A percentile compares a stretch with the other conserved stretches of the same genome.
phyloP scores from a whole-genome alignment of 371 early-diverging fungal genomes.

The Actinomortierella wolfii region DNA sequence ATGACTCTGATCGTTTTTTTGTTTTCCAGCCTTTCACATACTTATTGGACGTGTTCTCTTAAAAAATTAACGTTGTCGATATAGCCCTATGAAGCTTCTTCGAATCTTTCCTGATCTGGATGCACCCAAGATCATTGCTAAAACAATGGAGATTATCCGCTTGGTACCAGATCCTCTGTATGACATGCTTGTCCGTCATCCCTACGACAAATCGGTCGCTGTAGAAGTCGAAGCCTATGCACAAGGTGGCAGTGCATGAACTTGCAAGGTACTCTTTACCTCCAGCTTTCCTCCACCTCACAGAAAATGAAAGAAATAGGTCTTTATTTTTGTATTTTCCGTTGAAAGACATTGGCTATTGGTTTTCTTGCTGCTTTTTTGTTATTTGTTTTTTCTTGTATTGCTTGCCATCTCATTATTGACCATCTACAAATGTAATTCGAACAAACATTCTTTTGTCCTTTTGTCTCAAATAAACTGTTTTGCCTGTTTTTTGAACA shows the following conservation, averaged over 20 bases:
- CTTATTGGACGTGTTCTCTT: neutral
- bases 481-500: conserved; percentile 3
- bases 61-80: neutral
- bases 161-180: conserved; percentile 71
- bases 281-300: no score
- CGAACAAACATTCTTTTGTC: no score
- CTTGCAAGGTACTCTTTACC: no score
- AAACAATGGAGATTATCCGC: conserved; percentile 65
- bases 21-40: neutral
- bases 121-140: conserved; percentile 68
- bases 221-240: conserved; percentile 18
- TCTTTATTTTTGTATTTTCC: no score
- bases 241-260: no score
- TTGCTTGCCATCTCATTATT: no score
- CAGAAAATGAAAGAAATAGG: no score
- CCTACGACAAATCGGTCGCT: conserved; percentile 70
- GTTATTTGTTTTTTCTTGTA: no score
- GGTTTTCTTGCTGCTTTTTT: no score
- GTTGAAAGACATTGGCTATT: no score
- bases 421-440: no score
- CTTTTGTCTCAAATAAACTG: no score
- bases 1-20: neutral
- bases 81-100: conserved; percentile 81
- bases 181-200: conserved; percentile 78
- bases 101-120: conserved; percentile 80